Base-by-base conservation (phyloP, 495 filamentous ascomycete genomes). In the Aspergillus steynii region DNA sequence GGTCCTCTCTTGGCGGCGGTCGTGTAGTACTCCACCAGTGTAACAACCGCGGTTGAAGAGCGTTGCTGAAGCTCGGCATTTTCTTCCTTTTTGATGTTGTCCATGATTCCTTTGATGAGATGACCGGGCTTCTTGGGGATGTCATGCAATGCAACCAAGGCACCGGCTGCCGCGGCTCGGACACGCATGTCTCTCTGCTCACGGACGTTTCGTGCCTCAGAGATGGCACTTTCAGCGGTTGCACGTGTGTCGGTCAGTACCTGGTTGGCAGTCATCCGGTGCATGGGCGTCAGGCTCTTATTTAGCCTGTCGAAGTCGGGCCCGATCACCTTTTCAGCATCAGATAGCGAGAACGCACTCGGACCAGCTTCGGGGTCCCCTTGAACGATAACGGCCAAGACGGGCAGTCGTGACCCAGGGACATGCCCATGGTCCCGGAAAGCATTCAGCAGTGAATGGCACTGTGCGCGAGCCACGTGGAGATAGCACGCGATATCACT, bases 91-190 rank as follows among this genome's bases (percentile, higher is more conserved):
- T 98, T 98, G 71, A 98, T 86, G 69, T 93, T 97, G 66, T 99
- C 95, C 94, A 98, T 99, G 74, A 97, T 90, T 25, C 86, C 89
- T 75, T 96, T 96, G 76, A 99, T 97, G 20, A 96, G 86, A 37
- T 86, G 82, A 55, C 88, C 89, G 14, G 95, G 91, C 69, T 95
- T 97, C 82, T 96, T 97, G 4, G 96, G 93, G 3, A 96, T 80
- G 29, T 90, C 82, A 32, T 86, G 85, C 71, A 97, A 85, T n/a
- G 91, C 90, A 37, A 98, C 88, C 59, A 97, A 72, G 4, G 95
- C 96, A 55, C 89, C 88, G 14, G 96, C 91, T 29, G 91, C 93
- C 27, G 93, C 90, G 20, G 96, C 90, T 66, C 85, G 80, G 67
- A 98, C 90, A 56, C 95, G 92, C 65, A 93, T 79, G 71, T 99